Base-by-base conservation (phyloP, 139 green algal species). In the Chlamydomonas incerta region DNA sequence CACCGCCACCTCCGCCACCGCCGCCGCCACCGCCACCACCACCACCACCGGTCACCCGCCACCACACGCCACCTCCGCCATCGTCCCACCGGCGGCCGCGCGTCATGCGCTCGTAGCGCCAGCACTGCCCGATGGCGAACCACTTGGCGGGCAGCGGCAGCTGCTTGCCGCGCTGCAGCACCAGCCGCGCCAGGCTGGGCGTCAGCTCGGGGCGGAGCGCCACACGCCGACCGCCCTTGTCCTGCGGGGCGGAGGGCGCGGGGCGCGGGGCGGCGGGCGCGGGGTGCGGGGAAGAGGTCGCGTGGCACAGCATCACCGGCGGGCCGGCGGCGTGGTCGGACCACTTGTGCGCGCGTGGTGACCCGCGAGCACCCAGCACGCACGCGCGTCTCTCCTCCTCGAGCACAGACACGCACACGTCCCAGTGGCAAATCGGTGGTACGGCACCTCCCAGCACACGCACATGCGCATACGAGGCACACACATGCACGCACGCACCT, bases 191-290 rank as follows among this genome's bases (percentile, higher is more conserved):
- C 47, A 99, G 91, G 20, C 94, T 98, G 72, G 98, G 98, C 0
- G 98, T 99, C 68, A 99, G 91, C 92, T 99, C 98, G 29, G 98
- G 98, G 0, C 98, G 90, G 87, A 99, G 92, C 1, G 97, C 92
- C 79, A 99, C 93, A 3, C 94, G 89, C 47, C 97, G 87, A 21
- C 93, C 90, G 41, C 97, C 97, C 90, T 99, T 99, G 93, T 99
- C 98, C 93, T 97, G 86, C 21, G 69, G 10, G 66, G 17, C 21
- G 35, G 37, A 1, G 47, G 29, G 35, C 52, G 26, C 5, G n/a
- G 62, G 5, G 29, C 24, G 8, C 28, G 29, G 69, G 37, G 18
- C 58, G 26, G 20, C 18, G 20, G n/a, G n/a, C n/a, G n/a, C n/a
- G n/a, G n/a, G n/a, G n/a, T n/a, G n/a, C n/a, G n/a, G n/a, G n/a